Conservation (phyloP, 129 eudicot genomes). For the Calendula officinalis region DNA sequence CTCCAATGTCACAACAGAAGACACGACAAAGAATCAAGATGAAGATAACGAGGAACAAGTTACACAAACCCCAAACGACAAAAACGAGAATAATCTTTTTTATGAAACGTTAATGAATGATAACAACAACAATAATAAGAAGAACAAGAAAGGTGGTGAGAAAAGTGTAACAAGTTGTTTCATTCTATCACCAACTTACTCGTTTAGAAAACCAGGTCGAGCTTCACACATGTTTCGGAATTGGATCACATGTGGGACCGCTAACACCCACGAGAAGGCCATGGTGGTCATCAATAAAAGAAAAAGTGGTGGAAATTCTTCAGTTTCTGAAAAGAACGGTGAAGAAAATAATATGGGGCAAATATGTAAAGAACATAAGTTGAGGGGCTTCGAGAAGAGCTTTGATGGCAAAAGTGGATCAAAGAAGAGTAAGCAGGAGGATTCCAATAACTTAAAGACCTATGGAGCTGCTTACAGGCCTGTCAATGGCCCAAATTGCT, state of each 20-base stretch:
- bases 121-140: slow-evolving; percentile 7
- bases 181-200: slow-evolving; percentile 6
- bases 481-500: slow-evolving; percentile 61
- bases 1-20: slow-evolving; percentile 58
- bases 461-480: slow-evolving; percentile 51
- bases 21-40: slow-evolving; percentile 42
- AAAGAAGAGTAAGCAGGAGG: slow-evolving; percentile 38
- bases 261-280: slow-evolving; percentile 54
- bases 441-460: slow-evolving; percentile 24
- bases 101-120: slow-evolving; percentile 2
- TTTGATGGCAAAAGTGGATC: slow-evolving; percentile 39
- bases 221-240: slow-evolving; percentile 47
- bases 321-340: slow-evolving; percentile 28
- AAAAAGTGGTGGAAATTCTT: slow-evolving; percentile 25
- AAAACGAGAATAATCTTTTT: slow-evolving; percentile 28
- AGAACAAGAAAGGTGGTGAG: slow-evolving; percentile 29
- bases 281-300: slow-evolving; percentile 34
- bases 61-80: slow-evolving; percentile 12
- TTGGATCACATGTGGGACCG: slow-evolving; percentile 58
- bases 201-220: slow-evolving; percentile 40
- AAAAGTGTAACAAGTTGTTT: slow-evolving; percentile 8
- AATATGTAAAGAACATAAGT: slow-evolving; percentile 33
- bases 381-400: slow-evolving; percentile 48
- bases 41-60: slow-evolving; percentile 13
- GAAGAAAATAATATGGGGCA: slow-evolving; percentile 27